phyloP scores from a whole-genome alignment of 225 moss, liverwort and hornwort species.

The Polytrichum commune region DNA sequence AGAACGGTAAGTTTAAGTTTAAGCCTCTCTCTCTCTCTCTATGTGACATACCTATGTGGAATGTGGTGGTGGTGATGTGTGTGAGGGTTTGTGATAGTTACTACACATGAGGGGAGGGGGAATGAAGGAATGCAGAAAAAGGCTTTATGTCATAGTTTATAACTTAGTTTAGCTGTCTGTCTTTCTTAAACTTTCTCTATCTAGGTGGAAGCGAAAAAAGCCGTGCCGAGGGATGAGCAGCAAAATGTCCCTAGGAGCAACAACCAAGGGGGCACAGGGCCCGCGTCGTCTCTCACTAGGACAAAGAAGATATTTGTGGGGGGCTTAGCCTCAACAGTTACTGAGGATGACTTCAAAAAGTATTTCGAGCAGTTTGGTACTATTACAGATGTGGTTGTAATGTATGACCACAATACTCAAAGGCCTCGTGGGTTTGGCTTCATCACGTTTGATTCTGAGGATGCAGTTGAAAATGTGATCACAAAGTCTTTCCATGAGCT shows the following conservation, averaged over 20 bases:
- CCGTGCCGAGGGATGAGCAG: constrained; percentile 69
- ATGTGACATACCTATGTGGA: background rate
- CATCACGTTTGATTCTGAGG: constrained; percentile 66
- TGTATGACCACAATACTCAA: constrained; percentile 74
- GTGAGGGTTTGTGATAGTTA: background rate
- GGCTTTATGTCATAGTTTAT: constrained; percentile 8
- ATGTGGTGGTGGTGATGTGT: background rate
- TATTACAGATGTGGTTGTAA: constrained; percentile 69
- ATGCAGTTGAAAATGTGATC: constrained; percentile 58
- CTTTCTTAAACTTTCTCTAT: constrained; percentile 11
- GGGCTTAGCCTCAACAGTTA: constrained; percentile 67
- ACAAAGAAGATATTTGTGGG: constrained; percentile 75
- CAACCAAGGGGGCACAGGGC: constrained; percentile 20
- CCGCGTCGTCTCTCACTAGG: constrained; percentile 45
- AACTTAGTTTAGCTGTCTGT: constrained; percentile 11
- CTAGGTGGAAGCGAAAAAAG: constrained; percentile 78
- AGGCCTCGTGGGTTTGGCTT: constrained; percentile 65
- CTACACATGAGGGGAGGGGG: background rate
- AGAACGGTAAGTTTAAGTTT: constrained; percentile 12
- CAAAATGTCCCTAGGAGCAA: constrained; percentile 61
- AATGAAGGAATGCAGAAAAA: constrained; percentile 1
- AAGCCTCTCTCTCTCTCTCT: background rate
- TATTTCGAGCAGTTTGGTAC: constrained; percentile 72
- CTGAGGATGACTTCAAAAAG: constrained; percentile 70
- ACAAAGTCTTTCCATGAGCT: constrained; percentile 81